Conservation (phyloP, 2,329 filamentous ascomycete genomes). For the Sphaerulina vaccinii region DNA sequence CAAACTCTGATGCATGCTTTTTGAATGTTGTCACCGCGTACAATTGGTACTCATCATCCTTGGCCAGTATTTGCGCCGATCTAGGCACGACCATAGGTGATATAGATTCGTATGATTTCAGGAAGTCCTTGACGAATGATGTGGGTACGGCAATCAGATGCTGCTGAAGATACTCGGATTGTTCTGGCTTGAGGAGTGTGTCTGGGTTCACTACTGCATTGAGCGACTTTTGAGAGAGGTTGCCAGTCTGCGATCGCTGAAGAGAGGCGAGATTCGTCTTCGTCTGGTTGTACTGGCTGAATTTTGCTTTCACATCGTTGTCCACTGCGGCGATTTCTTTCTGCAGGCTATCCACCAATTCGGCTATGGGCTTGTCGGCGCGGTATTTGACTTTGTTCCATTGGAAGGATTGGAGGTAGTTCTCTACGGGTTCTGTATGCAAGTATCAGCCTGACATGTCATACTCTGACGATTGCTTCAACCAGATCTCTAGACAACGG, state of each 20-base stretch:
- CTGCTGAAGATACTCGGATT: conserved; percentile 92
- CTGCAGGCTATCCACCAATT: conserved; percentile 82
- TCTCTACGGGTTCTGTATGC: conserved; percentile 80
- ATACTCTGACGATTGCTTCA: too few species aligned
- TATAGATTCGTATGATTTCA: conserved; percentile 84
- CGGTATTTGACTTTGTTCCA: conserved; percentile 99
- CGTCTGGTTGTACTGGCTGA: conserved; percentile 88
- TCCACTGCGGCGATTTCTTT: conserved; percentile 93
- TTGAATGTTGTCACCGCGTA: conserved; percentile 92
- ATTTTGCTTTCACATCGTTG: conserved; percentile 92
- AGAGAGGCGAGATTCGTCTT: conserved; percentile 80
- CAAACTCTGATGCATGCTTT: conserved; percentile 81
- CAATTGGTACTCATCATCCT: conserved; percentile 85
- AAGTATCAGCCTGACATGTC: conserved; percentile 16
- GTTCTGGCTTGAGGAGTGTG: conserved; percentile 71
- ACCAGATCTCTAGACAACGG: background rate
- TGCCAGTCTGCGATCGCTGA: conserved; percentile 88
- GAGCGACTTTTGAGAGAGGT: conserved; percentile 90
- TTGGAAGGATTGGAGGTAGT: conserved; percentile 82
- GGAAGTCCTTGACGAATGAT: conserved; percentile 79
- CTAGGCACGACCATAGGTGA: conserved; percentile 90
- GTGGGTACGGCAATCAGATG: conserved; percentile 87
- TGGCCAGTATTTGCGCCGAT: conserved; percentile 73
- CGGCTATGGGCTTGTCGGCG: conserved; percentile 82
- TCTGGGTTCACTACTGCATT: conserved; percentile 79